These are phyloP conservation scores for Crucibulum laeve DNA, from an alignment of 768 basidiomycete genomes.

Conservation along the genomic window DNA sequence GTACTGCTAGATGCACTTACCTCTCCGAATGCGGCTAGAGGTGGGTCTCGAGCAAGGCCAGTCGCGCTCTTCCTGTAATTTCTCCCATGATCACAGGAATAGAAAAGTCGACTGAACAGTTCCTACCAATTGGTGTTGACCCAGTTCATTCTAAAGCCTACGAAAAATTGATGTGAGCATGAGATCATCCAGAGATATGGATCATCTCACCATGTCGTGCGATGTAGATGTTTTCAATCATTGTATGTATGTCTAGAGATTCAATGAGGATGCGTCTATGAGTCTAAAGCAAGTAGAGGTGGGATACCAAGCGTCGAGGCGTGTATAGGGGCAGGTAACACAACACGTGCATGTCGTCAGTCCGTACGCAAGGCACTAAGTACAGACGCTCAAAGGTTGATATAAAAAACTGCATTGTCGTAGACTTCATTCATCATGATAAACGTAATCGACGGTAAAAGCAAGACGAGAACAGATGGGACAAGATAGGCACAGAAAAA, in stretches of 20 bases:
- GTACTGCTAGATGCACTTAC: conserved; percentile 24
- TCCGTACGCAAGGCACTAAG: conserved; percentile 1
- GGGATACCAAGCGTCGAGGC: too few species aligned
- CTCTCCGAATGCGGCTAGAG: conserved; percentile 69
- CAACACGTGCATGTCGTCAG: too few species aligned
- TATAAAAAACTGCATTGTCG: conserved; percentile 14
- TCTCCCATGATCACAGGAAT: conserved; percentile 6
- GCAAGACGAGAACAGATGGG: conserved; percentile 13
- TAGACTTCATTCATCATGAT: conserved; percentile 19
- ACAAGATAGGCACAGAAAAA: conserved; percentile 13
- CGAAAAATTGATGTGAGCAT: conserved; percentile 1
- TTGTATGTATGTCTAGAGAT: too few species aligned
- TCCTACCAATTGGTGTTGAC: conserved; percentile 58
- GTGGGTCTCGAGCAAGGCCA: conserved; percentile 70
- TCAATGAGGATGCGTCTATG: too few species aligned
- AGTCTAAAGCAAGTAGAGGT: conserved; percentile 1
- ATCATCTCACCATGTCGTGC: conserved; percentile 54
- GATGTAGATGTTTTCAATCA: conserved; percentile 65
- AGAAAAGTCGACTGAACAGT: conserved; percentile 1
- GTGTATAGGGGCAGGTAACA: too few species aligned
- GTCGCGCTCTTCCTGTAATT: conserved; percentile 52
- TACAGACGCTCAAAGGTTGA: too few species aligned
- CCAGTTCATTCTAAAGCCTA: conserved; percentile 80
- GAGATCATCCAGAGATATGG: not conserved
- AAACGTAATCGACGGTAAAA: conserved; percentile 6